A percentile compares a stretch with the other conserved stretches of the same genome.
Conservation (phyloP, 2,329 filamentous ascomycete genomes). For the Cladophialophora exuberans region DNA sequence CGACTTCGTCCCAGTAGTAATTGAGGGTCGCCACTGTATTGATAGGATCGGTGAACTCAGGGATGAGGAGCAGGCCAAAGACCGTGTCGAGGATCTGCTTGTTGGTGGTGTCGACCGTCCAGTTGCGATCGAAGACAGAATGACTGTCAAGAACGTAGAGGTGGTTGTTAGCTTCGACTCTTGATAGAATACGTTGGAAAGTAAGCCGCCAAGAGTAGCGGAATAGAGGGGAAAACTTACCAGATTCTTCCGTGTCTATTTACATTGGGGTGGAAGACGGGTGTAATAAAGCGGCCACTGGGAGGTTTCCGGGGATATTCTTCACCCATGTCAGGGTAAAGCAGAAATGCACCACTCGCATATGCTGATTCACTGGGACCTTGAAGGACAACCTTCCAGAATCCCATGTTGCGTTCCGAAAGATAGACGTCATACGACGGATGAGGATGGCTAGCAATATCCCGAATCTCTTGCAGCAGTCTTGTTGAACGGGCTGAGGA, state of each 20-base stretch:
- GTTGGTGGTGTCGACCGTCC: constrained; percentile 41
- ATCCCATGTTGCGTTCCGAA: constrained; percentile 42
- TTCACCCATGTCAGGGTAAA: constrained; percentile 43
- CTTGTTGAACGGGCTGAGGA: constrained; percentile 12
- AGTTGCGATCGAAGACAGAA: constrained; percentile 36
- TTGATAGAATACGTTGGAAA: too few relatives aligned
- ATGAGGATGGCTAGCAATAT: constrained; percentile 37
- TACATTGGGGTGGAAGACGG: constrained; percentile 45
- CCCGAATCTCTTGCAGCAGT: constrained; percentile 38
- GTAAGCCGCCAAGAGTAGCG: neutral
- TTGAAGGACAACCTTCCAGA: constrained; percentile 47
- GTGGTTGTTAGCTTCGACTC: neutral
- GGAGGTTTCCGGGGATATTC: constrained; percentile 42
- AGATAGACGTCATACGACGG: constrained; percentile 45
- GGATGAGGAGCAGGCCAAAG: constrained; percentile 40
- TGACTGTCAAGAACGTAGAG: constrained; percentile 11
- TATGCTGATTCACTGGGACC: constrained; percentile 40
- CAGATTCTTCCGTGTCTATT: constrained; percentile 43
- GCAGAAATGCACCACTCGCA: constrained; percentile 38
- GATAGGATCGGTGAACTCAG: constrained; percentile 39
- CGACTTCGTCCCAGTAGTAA: constrained; percentile 32
- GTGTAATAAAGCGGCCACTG: constrained; percentile 42
- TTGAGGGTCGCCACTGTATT: constrained; percentile 29
- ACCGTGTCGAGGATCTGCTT: constrained; percentile 40
- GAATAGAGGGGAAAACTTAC: constrained; percentile 28